Evolutionary conservation across 2,329 filamentous ascomycete genomes (phyloP), one percentile per base, ranked within the genome.

Genomic region (Akanthomyces dipterigenus): DNA sequence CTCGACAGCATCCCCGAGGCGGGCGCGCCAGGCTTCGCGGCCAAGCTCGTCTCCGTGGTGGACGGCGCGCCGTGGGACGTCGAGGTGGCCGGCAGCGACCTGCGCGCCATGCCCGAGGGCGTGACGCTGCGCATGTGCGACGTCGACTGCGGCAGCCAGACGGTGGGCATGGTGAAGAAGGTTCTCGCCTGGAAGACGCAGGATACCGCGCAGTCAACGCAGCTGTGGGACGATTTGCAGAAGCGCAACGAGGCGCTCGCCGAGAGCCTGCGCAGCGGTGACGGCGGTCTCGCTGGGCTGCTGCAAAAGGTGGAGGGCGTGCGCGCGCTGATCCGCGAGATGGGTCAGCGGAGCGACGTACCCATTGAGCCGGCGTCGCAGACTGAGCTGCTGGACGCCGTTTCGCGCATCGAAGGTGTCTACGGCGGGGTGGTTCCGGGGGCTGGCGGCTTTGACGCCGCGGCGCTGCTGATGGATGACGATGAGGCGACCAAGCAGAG

Each of bases 161-260:
- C 93, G 8, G 93, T 96, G 0, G 85, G 91, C 16, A 98, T 99
- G 95, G 95, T 97, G 42, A 96, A 93, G 77, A 85, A 90, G 71
- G 90, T 99, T 16, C 80, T 98, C 3, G 82, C 83, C 36, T 99
- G 95, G 95, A 81, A 89, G 56, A 83, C 84, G 55, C 75, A 82
- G 53, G 85, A 91, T 22, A 76, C 80, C 0, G 80, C 81, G 3
- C 83, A 81, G n/a, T 87, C 92, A 1, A 83, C 85, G 64, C 69
- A 74, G 63, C 78, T 97, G 20, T 98, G 93, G 91, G 81, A 82
- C 51, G 78, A 83, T 1, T 76, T 99, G 62, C 91, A 98, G 73
- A 73, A 71, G 2, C 82, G 83, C 36, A 97, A 97, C 70, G 87
- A 91, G 67, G 79, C 76, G 14, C 77, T 99, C 3, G 89, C 88